Evolutionary conservation across 73 alveolate species (phyloP).

Genomic region (Tetrahymena borealis): DNA sequence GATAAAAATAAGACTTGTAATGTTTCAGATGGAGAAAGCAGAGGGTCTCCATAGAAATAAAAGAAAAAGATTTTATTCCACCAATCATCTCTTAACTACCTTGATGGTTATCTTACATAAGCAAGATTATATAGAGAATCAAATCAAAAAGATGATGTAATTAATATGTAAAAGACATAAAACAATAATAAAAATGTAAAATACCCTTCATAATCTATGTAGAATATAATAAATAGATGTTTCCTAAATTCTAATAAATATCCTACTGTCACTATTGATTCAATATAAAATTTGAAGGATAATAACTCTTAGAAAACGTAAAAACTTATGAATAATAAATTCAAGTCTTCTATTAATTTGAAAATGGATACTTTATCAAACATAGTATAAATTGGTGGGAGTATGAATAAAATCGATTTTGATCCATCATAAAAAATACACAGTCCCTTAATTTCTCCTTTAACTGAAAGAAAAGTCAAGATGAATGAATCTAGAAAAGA

Average conservation of each 20-base stretch:
- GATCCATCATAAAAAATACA: neutral
- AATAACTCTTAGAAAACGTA: neutral
- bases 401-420: neutral
- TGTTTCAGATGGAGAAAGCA: neutral
- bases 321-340: neutral
- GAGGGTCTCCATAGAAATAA: neutral
- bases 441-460: neutral
- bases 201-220: neutral
- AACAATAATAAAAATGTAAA: neutral
- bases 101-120: neutral
- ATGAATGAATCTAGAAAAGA: neutral
- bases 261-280: neutral
- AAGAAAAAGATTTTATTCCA: neutral
- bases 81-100: neutral
- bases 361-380: neutral
- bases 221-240: neutral
- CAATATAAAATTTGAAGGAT: neutral
- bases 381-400: neutral
- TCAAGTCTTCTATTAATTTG: neutral
- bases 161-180: neutral
- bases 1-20: neutral
- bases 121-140: neutral
- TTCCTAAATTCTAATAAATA: neutral
- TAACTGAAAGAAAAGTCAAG: neutral
- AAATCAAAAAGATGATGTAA: neutral